Percentiles rank a stretch among this genome's conserved stretches.
These are phyloP conservation scores for Aspergillus sp. DNA, from an alignment of 2,329 filamentous ascomycete species.

Conservation along the genomic window DNA sequence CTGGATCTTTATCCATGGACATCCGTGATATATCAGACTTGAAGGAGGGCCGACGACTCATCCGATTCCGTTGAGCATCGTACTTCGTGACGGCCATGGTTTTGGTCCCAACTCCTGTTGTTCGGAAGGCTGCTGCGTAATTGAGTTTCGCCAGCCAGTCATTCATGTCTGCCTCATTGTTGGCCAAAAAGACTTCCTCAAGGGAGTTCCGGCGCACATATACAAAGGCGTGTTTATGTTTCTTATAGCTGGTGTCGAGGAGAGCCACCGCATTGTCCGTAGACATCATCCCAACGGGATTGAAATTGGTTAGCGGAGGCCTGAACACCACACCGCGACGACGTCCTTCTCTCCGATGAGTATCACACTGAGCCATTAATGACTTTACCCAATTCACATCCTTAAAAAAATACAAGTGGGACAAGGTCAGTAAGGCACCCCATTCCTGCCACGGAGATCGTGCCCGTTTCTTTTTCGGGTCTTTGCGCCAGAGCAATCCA, in stretches of 20 bases:
- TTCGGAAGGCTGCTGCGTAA: conserved; percentile 91
- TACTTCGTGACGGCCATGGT: conserved; percentile 82
- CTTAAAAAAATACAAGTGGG: conserved; percentile 93
- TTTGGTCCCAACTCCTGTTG: conserved; percentile 85
- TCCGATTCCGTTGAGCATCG: conserved; percentile 66
- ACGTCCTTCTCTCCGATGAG: conserved; percentile 74
- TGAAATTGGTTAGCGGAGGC: conserved; percentile 86
- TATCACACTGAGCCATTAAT: conserved; percentile 83
- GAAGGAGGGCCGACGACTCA: conserved; percentile 66
- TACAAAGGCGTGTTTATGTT: conserved; percentile 89
- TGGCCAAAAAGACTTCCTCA: conserved; percentile 88
- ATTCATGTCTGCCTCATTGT: conserved; percentile 87
- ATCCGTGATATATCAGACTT: conserved; percentile 61
- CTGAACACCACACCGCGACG: conserved; percentile 82
- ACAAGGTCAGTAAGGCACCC: conserved; percentile 95
- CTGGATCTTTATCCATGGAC: conserved; percentile 67
- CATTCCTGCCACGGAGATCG: conserved; percentile 98
- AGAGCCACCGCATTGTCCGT: conserved; percentile 90
- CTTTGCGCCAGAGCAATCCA: conserved; percentile 90
- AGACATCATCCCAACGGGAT: conserved; percentile 89
- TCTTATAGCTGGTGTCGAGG: conserved; percentile 81
- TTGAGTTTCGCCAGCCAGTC: conserved; percentile 97
- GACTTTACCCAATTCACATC: conserved; percentile 91
- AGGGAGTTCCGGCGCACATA: conserved; percentile 83
- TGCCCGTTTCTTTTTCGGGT: conserved; percentile 87